Conservation (phyloP, 1,139 yeast species). For the Scheffersomyces stambukii region DNA sequence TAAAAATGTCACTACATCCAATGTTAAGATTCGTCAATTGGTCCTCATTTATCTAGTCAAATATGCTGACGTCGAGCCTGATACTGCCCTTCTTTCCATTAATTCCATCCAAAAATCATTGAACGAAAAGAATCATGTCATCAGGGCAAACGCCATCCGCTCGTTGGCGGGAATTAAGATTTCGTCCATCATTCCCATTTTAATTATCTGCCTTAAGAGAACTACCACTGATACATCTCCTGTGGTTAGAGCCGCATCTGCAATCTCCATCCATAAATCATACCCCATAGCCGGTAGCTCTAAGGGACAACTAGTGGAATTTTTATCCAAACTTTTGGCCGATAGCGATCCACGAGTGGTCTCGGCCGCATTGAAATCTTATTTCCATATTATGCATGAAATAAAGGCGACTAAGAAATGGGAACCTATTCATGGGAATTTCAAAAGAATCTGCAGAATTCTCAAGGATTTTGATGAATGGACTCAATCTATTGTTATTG, state of each 20-base stretch:
- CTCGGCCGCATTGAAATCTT: slow-evolving; percentile 62
- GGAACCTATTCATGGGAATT: slow-evolving; percentile 69
- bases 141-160: slow-evolving; percentile 71
- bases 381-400: slow-evolving; percentile 38
- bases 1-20: slow-evolving; percentile 76
- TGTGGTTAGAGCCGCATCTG: slow-evolving; percentile 74
- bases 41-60: slow-evolving; percentile 74
- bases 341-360: slow-evolving; percentile 69
- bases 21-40: slow-evolving; percentile 65
- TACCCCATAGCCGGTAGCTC: slow-evolving; percentile 34
- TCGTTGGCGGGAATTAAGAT: slow-evolving; percentile 79
- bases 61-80: slow-evolving; percentile 84
- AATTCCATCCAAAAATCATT: slow-evolving; percentile 88
- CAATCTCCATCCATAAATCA: slow-evolving; percentile 70
- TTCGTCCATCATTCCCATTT: slow-evolving; percentile 75
- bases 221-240: slow-evolving; percentile 71
- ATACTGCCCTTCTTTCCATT: slow-evolving; percentile 79
- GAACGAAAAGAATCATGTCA: slow-evolving; percentile 62
- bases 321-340: slow-evolving; percentile 50
- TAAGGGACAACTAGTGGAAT: slow-evolving; percentile 41
- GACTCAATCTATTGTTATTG: slow-evolving; percentile 62
- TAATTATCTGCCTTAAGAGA: slow-evolving; percentile 68
- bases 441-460: slow-evolving; percentile 54
- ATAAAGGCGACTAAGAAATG: slow-evolving; percentile 45
- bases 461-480: slow-evolving; percentile 66